A percentile compares a stretch with the other conserved stretches of the same genome.
phyloP scores from a whole-genome alignment of 208 protist genomes.

The Leishmania guyanensis region DNA sequence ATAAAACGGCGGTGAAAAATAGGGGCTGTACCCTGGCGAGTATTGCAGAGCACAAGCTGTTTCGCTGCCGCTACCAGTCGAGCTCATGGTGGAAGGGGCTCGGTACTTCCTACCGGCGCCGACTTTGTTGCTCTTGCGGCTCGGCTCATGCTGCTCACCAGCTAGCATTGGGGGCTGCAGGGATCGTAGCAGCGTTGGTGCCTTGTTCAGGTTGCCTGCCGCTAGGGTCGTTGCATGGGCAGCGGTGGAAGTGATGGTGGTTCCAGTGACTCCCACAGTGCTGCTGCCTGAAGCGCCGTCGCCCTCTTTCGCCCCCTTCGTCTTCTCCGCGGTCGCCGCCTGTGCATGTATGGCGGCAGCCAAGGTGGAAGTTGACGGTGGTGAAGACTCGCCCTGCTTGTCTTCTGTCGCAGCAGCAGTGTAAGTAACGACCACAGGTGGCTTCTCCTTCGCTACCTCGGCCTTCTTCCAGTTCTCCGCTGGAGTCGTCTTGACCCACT shows the following conservation, averaged over 20 bases:
- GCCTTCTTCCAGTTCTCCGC: slow-evolving; percentile 29
- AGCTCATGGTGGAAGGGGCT: neutral
- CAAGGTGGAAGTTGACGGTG: neutral
- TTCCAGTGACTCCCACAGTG: neutral
- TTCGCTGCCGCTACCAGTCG: neutral
- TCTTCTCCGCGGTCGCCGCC: neutral
- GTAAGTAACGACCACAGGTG: neutral
- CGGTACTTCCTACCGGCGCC: neutral
- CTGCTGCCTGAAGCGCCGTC: neutral
- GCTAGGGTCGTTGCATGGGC: neutral
- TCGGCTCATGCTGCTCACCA: slow-evolving; percentile 12
- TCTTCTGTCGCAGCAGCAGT: neutral
- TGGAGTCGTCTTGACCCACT: neutral
- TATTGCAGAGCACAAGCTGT: neutral
- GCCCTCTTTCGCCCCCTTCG: too few relatives aligned
- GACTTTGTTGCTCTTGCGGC: neutral
- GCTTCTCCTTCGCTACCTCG: neutral
- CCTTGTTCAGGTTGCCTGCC: neutral
- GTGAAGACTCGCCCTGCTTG: neutral
- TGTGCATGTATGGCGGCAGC: neutral
- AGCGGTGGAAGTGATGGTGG: neutral
- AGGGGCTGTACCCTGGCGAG: neutral
- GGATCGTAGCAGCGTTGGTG: neutral
- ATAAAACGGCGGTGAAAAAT: slow-evolving; percentile 8
- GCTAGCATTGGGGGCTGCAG: slow-evolving; percentile 11